Conservation (phyloP, 345 rosid species). For the Moricandia moricandioides region DNA sequence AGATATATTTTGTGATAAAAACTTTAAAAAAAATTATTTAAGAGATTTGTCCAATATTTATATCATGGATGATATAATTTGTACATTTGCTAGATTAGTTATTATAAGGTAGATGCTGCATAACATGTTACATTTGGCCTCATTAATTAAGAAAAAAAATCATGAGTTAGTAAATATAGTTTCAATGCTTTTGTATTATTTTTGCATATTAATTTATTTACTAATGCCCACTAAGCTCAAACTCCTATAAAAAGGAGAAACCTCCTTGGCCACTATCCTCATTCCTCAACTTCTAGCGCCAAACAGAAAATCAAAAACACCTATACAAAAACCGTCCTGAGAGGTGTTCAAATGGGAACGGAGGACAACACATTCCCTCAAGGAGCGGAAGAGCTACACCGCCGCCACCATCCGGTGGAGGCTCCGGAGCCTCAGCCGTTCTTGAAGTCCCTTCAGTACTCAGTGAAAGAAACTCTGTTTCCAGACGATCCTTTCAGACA, state of each 20-base stretch:
- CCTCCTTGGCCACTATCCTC: conserved; percentile 14
- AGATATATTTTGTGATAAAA: too few relatives aligned
- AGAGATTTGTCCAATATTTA: too few relatives aligned
- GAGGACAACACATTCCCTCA: conserved; percentile 33
- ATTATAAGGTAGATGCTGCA: neutral
- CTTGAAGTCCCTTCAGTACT: conserved; percentile 52
- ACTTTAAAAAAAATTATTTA: too few relatives aligned
- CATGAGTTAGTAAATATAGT: neutral
- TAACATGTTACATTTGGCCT: neutral
- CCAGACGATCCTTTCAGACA: conserved; percentile 92
- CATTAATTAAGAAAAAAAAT: neutral
- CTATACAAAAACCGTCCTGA: neutral
- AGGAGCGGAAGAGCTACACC: conserved; percentile 39
- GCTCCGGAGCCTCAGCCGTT: conserved; percentile 78
- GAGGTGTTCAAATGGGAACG: conserved; percentile 35
- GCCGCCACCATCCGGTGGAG: conserved; percentile 48
- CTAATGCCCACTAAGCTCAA: conserved; percentile 15
- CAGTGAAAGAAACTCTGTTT: conserved; percentile 77
- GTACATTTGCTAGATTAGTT: neutral
- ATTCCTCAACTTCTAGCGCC: conserved; percentile 22
- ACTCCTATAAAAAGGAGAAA: conserved; percentile 33
- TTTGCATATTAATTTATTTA: neutral
- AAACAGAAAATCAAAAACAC: neutral
- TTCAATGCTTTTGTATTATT: neutral
- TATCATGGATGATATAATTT: neutral